Evolutionary conservation across 2,329 filamentous ascomycete genomes (phyloP).

Genomic region (Phyllosticta citrichinensis): DNA sequence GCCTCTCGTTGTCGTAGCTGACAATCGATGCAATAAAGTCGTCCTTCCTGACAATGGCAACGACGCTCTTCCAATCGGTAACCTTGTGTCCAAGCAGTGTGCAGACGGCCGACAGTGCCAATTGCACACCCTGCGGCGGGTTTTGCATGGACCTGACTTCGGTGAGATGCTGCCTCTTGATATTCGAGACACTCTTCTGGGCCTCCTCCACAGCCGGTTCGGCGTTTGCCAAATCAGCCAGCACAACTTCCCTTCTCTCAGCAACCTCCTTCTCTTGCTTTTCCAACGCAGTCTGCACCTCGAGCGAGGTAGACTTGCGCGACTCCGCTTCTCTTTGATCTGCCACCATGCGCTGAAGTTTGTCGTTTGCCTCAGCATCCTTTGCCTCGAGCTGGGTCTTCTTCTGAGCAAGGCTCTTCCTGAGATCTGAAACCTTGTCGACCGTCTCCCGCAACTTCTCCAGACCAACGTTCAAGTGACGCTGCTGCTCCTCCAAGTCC

Average conservation of each 20-base stretch:
- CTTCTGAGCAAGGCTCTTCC: conserved; percentile 85
- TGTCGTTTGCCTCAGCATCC: conserved; percentile 91
- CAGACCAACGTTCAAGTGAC: conserved; percentile 93
- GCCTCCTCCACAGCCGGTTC: conserved; percentile 90
- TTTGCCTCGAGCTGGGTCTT: conserved; percentile 88
- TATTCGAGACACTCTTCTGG: conserved; percentile 93
- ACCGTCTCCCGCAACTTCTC: conserved; percentile 96
- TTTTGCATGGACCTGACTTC: conserved; percentile 97
- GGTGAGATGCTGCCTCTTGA: conserved; percentile 92
- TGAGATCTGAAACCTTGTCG: conserved; percentile 89
- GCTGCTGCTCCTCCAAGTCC: conserved; percentile 95
- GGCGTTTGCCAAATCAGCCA: conserved; percentile 78
- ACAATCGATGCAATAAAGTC: conserved; percentile 98
- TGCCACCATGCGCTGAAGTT: conserved; percentile 91
- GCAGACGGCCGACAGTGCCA: conserved; percentile 93
- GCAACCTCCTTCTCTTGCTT: conserved; percentile 85
- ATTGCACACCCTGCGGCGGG: conserved; percentile 79
- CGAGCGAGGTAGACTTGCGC: conserved; percentile 74
- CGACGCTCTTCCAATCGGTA: conserved; percentile 77
- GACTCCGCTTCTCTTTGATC: conserved; percentile 93
- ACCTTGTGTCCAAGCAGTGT: conserved; percentile 85
- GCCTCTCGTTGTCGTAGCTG: conserved; percentile 87
- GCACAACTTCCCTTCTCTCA: conserved; percentile 69
- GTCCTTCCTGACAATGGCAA: conserved; percentile 77
- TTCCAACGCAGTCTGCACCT: conserved; percentile 79